Conservation (phyloP, 345 rosid species). For the Murraya koenigii region DNA sequence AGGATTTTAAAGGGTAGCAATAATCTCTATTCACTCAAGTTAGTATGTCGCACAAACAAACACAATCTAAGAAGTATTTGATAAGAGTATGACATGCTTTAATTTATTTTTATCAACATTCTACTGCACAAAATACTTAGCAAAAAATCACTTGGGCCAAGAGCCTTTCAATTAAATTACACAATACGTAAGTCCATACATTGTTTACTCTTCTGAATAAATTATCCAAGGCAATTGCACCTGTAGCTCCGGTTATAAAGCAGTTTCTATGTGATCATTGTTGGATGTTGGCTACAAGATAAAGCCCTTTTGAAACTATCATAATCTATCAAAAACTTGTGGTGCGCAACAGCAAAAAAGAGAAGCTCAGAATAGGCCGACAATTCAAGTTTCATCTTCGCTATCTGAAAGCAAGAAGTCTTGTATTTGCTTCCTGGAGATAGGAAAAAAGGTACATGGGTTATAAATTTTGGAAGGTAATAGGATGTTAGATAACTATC, state of each 20-base stretch:
- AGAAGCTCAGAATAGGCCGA: neutral
- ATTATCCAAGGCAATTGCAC: neutral
- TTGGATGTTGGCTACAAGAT: neutral
- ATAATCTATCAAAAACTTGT: neutral
- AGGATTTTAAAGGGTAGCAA: too few relatives aligned
- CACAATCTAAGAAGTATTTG: too few relatives aligned
- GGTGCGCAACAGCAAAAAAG: neutral
- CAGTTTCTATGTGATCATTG: neutral
- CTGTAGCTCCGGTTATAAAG: neutral
- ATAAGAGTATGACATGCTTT: too few relatives aligned
- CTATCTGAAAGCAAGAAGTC: constrained; percentile 70
- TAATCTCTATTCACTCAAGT: neutral
- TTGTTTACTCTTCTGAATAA: neutral
- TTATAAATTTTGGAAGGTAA: neutral
- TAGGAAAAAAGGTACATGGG: neutral
- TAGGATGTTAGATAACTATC: neutral
- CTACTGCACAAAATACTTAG: neutral
- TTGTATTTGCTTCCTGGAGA: constrained; percentile 73
- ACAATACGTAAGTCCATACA: neutral
- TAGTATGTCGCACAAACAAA: too few relatives aligned
- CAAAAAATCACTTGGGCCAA: neutral
- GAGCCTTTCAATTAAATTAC: neutral
- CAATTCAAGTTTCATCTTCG: constrained; percentile 48
- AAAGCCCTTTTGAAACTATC: neutral
- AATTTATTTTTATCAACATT: too few relatives aligned